Conservation (phyloP, 148 eudicot genomes). For the Cornus controversa region DNA sequence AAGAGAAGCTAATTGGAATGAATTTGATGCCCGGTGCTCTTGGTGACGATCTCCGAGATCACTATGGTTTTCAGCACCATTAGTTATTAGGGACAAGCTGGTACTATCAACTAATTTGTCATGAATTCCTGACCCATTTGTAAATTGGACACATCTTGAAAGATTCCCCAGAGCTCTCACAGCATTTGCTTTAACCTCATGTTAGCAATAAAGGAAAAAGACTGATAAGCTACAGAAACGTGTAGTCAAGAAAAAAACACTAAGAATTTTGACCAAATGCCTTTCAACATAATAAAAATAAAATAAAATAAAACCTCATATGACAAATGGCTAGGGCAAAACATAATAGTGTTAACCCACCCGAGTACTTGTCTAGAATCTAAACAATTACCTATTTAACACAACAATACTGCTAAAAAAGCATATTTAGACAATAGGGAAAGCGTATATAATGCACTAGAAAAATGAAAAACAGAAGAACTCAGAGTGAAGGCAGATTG, state of each 20-base stretch:
- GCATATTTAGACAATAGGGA: neutral
- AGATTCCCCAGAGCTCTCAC: slow-evolving; percentile 95
- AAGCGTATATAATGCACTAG: neutral
- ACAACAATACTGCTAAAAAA: neutral
- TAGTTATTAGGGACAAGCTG: slow-evolving; percentile 19
- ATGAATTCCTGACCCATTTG: slow-evolving; percentile 18
- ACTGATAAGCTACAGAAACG: neutral
- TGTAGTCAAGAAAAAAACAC: neutral
- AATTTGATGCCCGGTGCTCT: slow-evolving; percentile 10
- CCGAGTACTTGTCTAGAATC: neutral
- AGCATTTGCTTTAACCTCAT: slow-evolving; percentile 88
- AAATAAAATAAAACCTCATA: no score
- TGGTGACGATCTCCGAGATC: slow-evolving; percentile 12
- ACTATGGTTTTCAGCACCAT: slow-evolving; percentile 15
- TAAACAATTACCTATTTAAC: neutral
- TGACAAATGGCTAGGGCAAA: neutral
- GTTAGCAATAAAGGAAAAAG: neutral
- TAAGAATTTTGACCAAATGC: neutral
- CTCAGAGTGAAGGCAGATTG: neutral
- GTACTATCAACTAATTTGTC: slow-evolving; percentile 20
- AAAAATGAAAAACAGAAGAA: no score
- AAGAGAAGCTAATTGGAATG: slow-evolving; percentile 19
- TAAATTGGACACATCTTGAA: slow-evolving; percentile 64
- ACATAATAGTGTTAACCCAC: no score
- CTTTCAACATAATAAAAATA: neutral